These are phyloP conservation scores for Eucommia ulmoides DNA, from an alignment of 257 asterid species.

Conservation along the genomic window DNA sequence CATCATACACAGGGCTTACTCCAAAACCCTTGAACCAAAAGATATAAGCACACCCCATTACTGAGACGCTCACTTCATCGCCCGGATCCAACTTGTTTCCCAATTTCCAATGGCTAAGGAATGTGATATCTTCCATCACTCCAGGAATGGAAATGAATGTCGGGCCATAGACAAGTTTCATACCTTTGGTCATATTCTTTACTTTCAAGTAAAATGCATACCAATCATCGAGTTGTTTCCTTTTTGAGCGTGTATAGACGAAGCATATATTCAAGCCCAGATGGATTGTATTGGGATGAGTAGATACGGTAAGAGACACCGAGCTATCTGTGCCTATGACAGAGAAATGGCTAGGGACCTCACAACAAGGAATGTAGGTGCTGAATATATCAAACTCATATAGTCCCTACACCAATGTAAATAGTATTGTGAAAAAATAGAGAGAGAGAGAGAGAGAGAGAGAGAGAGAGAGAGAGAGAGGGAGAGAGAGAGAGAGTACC, in stretches of 20 bases:
- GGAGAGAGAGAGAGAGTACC: conserved; percentile 1
- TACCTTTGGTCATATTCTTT: conserved; percentile 2
- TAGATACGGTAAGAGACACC: conserved; percentile 1
- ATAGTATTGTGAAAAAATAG: too few species aligned
- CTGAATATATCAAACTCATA: conserved; percentile 9
- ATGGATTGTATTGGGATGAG: not conserved
- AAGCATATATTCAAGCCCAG: conserved; percentile 6
- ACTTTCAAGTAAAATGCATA: conserved; percentile 4
- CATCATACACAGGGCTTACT: not conserved
- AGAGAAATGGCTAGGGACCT: conserved; percentile 8
- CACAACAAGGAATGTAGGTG: conserved; percentile 4
- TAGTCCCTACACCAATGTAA: conserved; percentile 3
- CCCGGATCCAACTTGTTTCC: conserved; percentile 3
- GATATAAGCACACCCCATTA: not conserved
- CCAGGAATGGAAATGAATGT: conserved; percentile 4
- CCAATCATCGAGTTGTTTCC: conserved; percentile 3
- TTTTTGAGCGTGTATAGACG: not conserved
- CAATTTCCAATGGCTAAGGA: conserved; percentile 5
- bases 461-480: too few species aligned
- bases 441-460: not conserved
- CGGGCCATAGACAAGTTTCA: conserved; percentile 10
- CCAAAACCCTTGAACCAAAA: not conserved
- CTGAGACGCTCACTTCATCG: not conserved
- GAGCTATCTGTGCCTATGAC: not conserved
- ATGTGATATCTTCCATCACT: not conserved